Percentiles rank a stretch among this genome's conserved stretches.
phyloP scores from a whole-genome alignment of 1,139 yeast species.

The Pichia inconspicua region DNA sequence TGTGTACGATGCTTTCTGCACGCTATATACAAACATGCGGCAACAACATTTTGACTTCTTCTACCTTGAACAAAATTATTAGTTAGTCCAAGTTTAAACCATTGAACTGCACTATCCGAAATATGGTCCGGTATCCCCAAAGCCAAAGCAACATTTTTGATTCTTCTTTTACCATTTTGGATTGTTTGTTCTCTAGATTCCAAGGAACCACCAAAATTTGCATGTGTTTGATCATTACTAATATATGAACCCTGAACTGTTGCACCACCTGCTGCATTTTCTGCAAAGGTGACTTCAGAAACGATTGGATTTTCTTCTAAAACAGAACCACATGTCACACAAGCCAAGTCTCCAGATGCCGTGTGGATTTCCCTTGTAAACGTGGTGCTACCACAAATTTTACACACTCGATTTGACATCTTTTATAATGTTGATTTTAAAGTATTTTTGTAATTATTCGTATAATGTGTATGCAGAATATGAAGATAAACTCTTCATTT shows the following conservation, averaged over 20 bases:
- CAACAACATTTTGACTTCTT: constrained; percentile 86
- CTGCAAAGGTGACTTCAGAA: constrained; percentile 91
- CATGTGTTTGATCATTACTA: constrained; percentile 80
- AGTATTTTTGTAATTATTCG: neutral
- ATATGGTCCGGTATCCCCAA: constrained; percentile 76
- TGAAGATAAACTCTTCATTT: too few relatives aligned
- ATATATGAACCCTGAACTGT: constrained; percentile 92
- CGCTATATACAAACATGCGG: constrained; percentile 90
- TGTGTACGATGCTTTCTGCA: constrained; percentile 87
- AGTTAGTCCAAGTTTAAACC: constrained; percentile 81
- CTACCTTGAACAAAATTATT: constrained; percentile 93
- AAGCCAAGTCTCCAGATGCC: constrained; percentile 71
- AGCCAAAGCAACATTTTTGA: constrained; percentile 71
- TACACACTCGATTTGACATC: constrained; percentile 18
- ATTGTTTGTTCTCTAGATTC: constrained; percentile 87
- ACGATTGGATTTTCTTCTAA: constrained; percentile 90
- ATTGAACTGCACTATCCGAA: constrained; percentile 77
- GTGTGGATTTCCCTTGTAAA: constrained; percentile 44
- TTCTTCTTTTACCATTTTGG: constrained; percentile 69
- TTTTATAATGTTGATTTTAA: neutral
- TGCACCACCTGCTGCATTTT: constrained; percentile 88
- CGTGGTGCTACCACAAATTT: constrained; percentile 39
- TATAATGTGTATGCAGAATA: neutral
- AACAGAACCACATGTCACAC: constrained; percentile 78
- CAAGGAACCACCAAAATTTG: constrained; percentile 61